Evolutionary conservation across 768 basidiomycete species (phyloP).

Genomic region (Podaxis sp.): DNA sequence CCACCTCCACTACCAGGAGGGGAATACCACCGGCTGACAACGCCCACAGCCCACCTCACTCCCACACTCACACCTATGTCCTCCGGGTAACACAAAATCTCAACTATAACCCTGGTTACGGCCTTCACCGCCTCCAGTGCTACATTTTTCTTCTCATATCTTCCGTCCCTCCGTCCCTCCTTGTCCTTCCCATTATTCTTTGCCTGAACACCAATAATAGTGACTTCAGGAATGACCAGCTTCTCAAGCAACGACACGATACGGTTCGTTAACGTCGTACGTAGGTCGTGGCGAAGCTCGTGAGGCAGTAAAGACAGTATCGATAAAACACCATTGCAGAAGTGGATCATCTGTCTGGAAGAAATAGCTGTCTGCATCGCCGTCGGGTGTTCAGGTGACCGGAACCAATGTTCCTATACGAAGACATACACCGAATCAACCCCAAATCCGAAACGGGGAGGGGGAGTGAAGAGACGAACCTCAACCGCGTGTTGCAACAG

Average conservation of each 20-base stretch:
- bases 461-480: constrained; percentile 32
- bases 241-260: constrained; percentile 40
- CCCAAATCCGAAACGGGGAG: neutral
- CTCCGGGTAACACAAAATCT: constrained; percentile 26
- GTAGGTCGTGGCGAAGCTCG: constrained; percentile 20
- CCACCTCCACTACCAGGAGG: neutral
- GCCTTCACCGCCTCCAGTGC: constrained; percentile 35
- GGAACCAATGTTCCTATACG: constrained; percentile 51
- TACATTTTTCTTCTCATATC: neutral
- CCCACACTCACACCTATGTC: neutral
- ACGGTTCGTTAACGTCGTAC: constrained; percentile 25
- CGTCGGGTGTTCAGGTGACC: constrained; percentile 26
- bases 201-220: constrained; percentile 22
- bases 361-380: constrained; percentile 48
- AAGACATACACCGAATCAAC: neutral
- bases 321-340: constrained; percentile 26
- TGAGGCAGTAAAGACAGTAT: constrained; percentile 16
- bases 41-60: constrained; percentile 22
- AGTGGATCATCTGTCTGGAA: constrained; percentile 42
- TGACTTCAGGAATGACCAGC: constrained; percentile 48
- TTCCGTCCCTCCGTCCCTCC: constrained; percentile 15
- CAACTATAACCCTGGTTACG: constrained; percentile 45
- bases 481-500: constrained; percentile 48
- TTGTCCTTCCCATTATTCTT: constrained; percentile 21
- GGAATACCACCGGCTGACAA: constrained; percentile 25